A percentile compares a stretch with the other conserved stretches of the same genome.
Evolutionary conservation across 805 yeast species (phyloP).

Genomic region (Candida maris): DNA sequence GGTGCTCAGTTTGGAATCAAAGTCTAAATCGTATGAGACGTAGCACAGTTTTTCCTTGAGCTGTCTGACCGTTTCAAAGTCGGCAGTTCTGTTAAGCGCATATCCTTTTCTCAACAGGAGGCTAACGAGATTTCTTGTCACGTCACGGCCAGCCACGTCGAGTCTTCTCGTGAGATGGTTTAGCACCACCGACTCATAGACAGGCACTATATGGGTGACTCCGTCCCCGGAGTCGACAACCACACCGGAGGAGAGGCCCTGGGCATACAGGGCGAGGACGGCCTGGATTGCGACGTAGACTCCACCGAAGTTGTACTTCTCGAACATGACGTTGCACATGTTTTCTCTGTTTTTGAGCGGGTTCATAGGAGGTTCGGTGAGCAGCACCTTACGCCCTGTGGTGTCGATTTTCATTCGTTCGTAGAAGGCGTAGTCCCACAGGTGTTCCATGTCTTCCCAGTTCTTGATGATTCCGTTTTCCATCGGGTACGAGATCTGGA

Average conservation of each 20-base stretch:
- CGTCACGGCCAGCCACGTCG: conserved; percentile 98
- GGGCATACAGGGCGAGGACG: conserved; percentile 95
- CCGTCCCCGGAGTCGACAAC: conserved; percentile 99
- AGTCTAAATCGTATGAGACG: conserved; percentile 88
- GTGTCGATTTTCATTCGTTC: conserved; percentile 81
- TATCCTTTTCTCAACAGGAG: conserved; percentile 91
- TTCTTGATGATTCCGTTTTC: conserved; percentile 95
- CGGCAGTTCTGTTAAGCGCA: conserved; percentile 97
- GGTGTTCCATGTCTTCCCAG: conserved; percentile 98
- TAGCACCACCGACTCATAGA: conserved; percentile 93
- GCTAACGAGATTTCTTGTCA: conserved; percentile 91
- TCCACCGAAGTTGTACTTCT: conserved; percentile 84
- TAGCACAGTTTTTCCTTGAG: conserved; percentile 95
- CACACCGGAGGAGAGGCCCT: conserved; percentile 94
- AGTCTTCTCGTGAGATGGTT: conserved; percentile 88
- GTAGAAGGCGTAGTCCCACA: conserved; percentile 97
- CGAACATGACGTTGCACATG: conserved; percentile 93
- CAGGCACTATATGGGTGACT: conserved; percentile 97
- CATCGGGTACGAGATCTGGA: conserved; percentile 97
- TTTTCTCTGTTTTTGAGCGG: conserved; percentile 85
- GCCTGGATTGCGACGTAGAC: conserved; percentile 97
- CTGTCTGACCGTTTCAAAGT: conserved; percentile 97
- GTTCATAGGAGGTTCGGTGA: conserved; percentile 98
- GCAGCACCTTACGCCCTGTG: conserved; percentile 69
- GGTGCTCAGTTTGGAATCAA: conserved; percentile 80